These are phyloP conservation scores for Flaveria linearis DNA, from an alignment of 129 eudicot species.

Conservation along the genomic window DNA sequence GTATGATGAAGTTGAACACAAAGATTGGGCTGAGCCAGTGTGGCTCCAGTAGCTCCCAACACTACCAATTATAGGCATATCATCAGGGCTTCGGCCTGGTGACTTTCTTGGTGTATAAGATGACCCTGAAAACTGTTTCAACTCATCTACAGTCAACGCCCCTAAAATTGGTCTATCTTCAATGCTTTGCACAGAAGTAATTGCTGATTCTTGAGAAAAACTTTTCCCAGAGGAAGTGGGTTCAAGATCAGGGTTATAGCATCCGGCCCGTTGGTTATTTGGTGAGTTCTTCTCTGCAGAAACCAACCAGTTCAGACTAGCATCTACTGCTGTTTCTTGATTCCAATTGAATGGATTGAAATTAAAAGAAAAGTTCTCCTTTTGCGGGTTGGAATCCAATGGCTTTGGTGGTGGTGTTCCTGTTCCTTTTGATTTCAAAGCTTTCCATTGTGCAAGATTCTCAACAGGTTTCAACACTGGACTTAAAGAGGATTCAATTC, in stretches of 20 bases:
- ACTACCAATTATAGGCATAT: constrained; percentile 82
- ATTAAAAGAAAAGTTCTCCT: constrained; percentile 58
- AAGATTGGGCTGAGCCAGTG: constrained; percentile 32
- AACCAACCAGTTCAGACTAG: constrained; percentile 89
- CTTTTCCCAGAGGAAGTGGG: constrained; percentile 44
- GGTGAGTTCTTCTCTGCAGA: constrained; percentile 38
- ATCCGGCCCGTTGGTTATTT: constrained; percentile 32
- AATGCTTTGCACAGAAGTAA: constrained; percentile 43
- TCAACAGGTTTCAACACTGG: constrained; percentile 87
- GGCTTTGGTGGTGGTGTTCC: constrained; percentile 32
- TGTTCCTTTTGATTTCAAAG: constrained; percentile 52
- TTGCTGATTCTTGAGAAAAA: constrained; percentile 50
- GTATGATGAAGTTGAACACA: constrained; percentile 55
- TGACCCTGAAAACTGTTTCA: constrained; percentile 59
- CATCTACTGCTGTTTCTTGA: constrained; percentile 71
- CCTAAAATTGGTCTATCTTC: constrained; percentile 93
- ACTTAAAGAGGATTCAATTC: constrained; percentile 32
- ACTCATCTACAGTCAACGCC: constrained; percentile 79
- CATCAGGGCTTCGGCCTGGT: constrained; percentile 85
- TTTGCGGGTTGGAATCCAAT: constrained; percentile 38
- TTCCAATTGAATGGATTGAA: constrained; percentile 21
- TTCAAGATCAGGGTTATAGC: constrained; percentile 32
- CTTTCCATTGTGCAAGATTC: constrained; percentile 90
- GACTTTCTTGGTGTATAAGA: constrained; percentile 73
- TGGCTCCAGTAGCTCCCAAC: constrained; percentile 87